Base-by-base conservation (phyloP, 2,329 filamentous ascomycete genomes). In the Hymenoscyphus scutula region DNA sequence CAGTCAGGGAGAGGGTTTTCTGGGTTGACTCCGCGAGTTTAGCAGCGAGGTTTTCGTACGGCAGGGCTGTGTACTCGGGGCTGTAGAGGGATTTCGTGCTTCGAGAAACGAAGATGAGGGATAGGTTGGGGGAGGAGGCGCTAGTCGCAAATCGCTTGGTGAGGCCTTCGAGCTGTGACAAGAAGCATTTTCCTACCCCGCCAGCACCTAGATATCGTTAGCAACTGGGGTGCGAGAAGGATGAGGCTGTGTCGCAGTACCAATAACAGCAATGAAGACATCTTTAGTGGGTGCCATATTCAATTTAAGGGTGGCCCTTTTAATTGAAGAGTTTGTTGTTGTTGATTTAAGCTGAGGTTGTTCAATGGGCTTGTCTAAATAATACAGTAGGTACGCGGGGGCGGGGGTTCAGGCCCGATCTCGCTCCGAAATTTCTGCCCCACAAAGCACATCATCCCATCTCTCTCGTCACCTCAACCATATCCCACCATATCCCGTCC, bases 181-280 rank as follows among this genome's bases (percentile, higher is more conserved):
- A 85, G 82, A 98, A 97, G 78, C 86, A 87, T 77, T 93, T 93
- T 73, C 95, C 95, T 65, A 98, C 95, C 68, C 94, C 94, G 70
- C 95, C 95, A 71, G 90, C 90, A 73, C 95, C 93, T 96, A 73
- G 67, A 70, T 64, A 34, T 41, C 41, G 55, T 68, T 64, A 69
- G 64, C 38, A 66, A 17, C 25, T 1, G 45, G n/a, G 6, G 61
- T 61, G 56, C 37, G 51, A 53, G 62, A 64, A 54, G 54, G 53
- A 60, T 30, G 51, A n/a, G 27, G 51, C 62, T 34, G 59, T 7
- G 56, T 38, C n/a, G 5, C 38, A 54, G 19, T 74, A 80, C 78
- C 78, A 62, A 80, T 79, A 38, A 80, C 73, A 63, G 77, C 77
- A 68, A 80, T 74, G 71, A 77, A 78, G 48, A 80, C 70, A 59